Evolutionary conservation across 768 basidiomycete species (phyloP).

Genomic region (Hericium coralloides): DNA sequence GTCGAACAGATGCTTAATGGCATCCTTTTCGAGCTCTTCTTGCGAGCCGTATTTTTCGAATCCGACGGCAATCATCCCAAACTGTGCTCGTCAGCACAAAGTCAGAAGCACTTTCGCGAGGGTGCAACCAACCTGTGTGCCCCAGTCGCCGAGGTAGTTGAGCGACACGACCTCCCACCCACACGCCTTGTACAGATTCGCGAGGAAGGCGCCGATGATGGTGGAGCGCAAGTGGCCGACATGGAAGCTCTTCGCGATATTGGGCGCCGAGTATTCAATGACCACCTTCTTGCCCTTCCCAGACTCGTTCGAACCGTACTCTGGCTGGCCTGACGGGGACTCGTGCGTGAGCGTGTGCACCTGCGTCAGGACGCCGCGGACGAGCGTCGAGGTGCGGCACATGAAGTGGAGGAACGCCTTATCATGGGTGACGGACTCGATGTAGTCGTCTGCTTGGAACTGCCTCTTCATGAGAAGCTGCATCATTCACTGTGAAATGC

Average conservation of each 20-base stretch:
- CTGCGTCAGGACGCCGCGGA: constrained; percentile 60
- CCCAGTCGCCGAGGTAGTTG: constrained; percentile 98
- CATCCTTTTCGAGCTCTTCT: constrained; percentile 73
- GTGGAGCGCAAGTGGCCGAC: constrained; percentile 95
- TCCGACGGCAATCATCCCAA: constrained; percentile 83
- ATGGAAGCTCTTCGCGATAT: constrained; percentile 98
- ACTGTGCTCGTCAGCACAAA: constrained; percentile 29
- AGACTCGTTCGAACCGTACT: constrained; percentile 71
- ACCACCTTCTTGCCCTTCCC: constrained; percentile 79
- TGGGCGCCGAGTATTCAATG: constrained; percentile 92
- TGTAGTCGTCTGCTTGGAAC: constrained; percentile 81
- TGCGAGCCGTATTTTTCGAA: constrained; percentile 88
- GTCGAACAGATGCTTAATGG: constrained; percentile 91
- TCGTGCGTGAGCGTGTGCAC: constrained; percentile 64
- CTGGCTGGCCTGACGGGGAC: constrained; percentile 46
- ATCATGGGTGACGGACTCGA: constrained; percentile 60
- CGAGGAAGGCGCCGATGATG: constrained; percentile 95
- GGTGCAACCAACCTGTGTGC: constrained; percentile 70
- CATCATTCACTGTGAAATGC: neutral
- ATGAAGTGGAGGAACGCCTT: constrained; percentile 82
- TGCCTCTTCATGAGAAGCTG: constrained; percentile 21
- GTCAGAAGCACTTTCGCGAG: neutral
- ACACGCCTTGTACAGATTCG: constrained; percentile 83
- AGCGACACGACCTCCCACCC: constrained; percentile 89
- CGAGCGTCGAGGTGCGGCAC: constrained; percentile 54